Evolutionary conservation across 2,329 filamentous ascomycete species (phyloP), one percentile per base, ranked within the genome.

Genomic region (Hypoxylon sp.): DNA sequence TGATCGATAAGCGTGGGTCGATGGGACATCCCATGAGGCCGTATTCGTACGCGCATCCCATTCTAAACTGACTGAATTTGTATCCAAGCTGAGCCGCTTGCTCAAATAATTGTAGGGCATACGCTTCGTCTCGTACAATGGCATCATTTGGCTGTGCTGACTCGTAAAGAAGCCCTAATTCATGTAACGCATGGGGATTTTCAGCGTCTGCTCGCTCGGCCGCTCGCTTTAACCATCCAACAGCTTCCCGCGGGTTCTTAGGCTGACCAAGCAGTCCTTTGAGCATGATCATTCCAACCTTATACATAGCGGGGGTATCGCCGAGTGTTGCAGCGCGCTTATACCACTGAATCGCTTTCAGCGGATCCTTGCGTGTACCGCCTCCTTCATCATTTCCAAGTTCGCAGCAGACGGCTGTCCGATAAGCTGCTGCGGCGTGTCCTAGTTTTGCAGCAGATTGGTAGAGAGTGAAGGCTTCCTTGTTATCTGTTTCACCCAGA

Each of bases 281-380:
- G 58, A 98, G 87, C 67, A 93, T 83, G 70, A 99, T 97, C 90
- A 97, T 97, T 63, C 96, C 96, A 80, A 98, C 89, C 80, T 99
- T 99, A 83, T 97, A 99, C 93, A 98, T 97, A 29, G 94, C 96
- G 0, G 95, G 92, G 1, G 91, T 91, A 75, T 99, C 95, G 2
- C 96, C 95, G 2, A 98, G 84, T 11, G 91, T 91, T 9, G 96
- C 95, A 5, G 96, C 94, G 45, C 94, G 91, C 77, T 95, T 94
- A 79, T 99, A 99, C 96, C 96, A 99, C 78, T 98, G 95, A 19
- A 98, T 94, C 1, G 96, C 95, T 80, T 98, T 98, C 70, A 95
- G 81, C 0, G 93, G 93, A 75, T 99, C 96, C 73, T 91, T 92
- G 63, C 93, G 89, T 0, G 96, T 98, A 23, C 96, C 96, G 55